Conservation (phyloP, 495 filamentous ascomycete genomes). For the Tetracladium setigerum region DNA sequence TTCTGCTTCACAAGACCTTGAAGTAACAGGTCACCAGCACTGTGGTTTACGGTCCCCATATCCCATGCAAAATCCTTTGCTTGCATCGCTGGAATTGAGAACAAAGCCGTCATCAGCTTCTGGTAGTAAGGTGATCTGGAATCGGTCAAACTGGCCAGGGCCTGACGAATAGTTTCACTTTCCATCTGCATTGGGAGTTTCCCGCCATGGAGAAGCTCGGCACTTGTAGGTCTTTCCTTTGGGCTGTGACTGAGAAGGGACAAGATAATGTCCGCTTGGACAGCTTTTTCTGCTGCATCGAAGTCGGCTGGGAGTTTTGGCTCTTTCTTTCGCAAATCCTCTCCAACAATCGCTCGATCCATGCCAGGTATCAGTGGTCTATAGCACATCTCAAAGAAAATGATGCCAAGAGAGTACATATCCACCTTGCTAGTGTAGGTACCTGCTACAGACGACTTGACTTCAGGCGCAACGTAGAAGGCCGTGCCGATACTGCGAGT, state of each 20-base stretch:
- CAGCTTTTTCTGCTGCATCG: conserved; percentile 60
- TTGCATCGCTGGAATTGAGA: conserved; percentile 61
- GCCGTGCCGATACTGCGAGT: conserved; percentile 92
- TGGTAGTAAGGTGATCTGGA: conserved; percentile 81
- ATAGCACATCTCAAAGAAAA: conserved; percentile 97
- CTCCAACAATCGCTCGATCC: conserved; percentile 75
- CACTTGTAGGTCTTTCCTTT: conserved; percentile 72
- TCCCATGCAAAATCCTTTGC: conserved; percentile 88
- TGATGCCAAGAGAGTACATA: conserved; percentile 96
- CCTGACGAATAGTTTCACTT: conserved; percentile 78
- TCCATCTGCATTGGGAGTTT: conserved; percentile 86
- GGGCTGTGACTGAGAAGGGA: conserved; percentile 76
- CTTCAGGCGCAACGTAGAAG: conserved; percentile 89
- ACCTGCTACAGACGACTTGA: conserved; percentile 61
- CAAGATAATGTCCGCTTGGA: conserved; percentile 68
- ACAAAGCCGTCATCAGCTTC: conserved; percentile 78
- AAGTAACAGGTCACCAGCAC: conserved; percentile 57
- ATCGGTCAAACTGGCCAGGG: conserved; percentile 72
- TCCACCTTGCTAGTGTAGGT: conserved; percentile 90
- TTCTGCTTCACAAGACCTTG: conserved; percentile 70
- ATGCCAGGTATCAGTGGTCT: conserved; percentile 66
- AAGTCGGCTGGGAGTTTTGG: conserved; percentile 68
- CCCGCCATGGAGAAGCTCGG: conserved; percentile 78
- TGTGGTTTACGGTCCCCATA: conserved; percentile 32
- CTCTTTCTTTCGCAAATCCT: conserved; percentile 58